Conservation (phyloP, 805 yeast genomes). For the Cyberlindnera mrakii region DNA sequence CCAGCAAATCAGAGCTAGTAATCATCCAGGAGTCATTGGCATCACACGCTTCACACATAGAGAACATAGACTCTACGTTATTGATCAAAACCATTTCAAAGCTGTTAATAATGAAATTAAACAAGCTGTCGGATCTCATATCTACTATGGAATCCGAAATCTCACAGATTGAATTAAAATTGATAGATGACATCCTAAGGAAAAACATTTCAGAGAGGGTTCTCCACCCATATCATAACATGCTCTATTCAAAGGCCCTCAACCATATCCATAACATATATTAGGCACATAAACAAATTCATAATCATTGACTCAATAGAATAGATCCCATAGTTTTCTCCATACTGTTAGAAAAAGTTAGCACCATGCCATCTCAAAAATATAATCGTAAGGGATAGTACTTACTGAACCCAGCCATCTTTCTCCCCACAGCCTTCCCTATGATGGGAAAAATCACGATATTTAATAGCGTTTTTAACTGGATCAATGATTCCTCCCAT, state of each 20-base stretch:
- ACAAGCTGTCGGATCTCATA: slow-evolving; percentile 6
- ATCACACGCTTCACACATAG: neutral
- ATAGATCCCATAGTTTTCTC: slow-evolving; percentile 18
- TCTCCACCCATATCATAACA: slow-evolving; percentile 18
- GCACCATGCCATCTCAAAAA: neutral
- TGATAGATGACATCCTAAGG: slow-evolving; percentile 17
- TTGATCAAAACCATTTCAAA: slow-evolving; percentile 13
- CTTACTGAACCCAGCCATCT: slow-evolving; percentile 36
- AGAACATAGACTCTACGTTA: slow-evolving; percentile 12
- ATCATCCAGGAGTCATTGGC: neutral
- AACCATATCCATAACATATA: slow-evolving; percentile 7
- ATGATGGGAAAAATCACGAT: slow-evolving; percentile 58
- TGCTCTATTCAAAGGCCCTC: slow-evolving; percentile 8
- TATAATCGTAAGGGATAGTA: neutral
- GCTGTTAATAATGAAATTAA: slow-evolving; percentile 13
- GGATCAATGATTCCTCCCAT: slow-evolving; percentile 66
- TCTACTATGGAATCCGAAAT: neutral
- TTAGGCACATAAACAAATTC: neutral
- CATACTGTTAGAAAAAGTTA: slow-evolving; percentile 11
- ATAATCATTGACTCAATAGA: slow-evolving; percentile 5
- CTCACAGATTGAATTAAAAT: slow-evolving; percentile 9
- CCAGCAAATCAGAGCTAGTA: neutral
- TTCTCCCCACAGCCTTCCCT: slow-evolving; percentile 64
- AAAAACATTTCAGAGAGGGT: slow-evolving; percentile 18
- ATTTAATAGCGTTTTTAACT: slow-evolving; percentile 50